Conservation (phyloP, 345 rosid genomes). For the Microcos paniculata region DNA sequence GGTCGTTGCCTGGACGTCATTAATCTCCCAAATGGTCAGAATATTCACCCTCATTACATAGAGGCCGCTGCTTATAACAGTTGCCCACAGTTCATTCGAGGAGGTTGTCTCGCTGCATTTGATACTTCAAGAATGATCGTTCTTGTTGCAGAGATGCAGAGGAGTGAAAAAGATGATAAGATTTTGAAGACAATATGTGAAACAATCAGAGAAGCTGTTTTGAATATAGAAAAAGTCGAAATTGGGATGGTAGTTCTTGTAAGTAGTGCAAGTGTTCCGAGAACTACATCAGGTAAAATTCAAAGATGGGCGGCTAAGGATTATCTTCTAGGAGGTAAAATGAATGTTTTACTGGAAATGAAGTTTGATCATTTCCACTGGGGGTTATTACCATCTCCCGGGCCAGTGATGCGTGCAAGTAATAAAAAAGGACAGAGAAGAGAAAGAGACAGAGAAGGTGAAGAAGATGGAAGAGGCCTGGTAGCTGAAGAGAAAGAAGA, state of each 20-base stretch:
- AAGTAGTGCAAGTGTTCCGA: slow-evolving; percentile 39
- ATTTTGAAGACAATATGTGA: slow-evolving; percentile 36
- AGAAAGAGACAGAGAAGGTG: background rate
- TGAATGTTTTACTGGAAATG: slow-evolving; percentile 34
- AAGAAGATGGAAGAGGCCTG: slow-evolving; percentile 2
- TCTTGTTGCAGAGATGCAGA: slow-evolving; percentile 52
- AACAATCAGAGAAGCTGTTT: slow-evolving; percentile 30
- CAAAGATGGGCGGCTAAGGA: slow-evolving; percentile 57
- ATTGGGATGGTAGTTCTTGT: slow-evolving; percentile 52
- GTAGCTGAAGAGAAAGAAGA: background rate
- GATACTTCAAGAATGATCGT: slow-evolving; percentile 28
- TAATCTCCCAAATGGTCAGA: slow-evolving; percentile 26
- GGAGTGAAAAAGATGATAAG: slow-evolving; percentile 21
- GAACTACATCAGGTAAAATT: slow-evolving; percentile 63
- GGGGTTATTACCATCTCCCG: background rate
- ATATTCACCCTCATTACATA: slow-evolving; percentile 54
- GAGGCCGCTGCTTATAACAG: slow-evolving; percentile 42
- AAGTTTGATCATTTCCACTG: slow-evolving; percentile 18
- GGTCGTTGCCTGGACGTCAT: slow-evolving; percentile 53
- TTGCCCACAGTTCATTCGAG: slow-evolving; percentile 39
- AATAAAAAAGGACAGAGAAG: slow-evolving; percentile 3
- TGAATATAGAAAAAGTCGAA: slow-evolving; percentile 34
- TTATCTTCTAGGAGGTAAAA: slow-evolving; percentile 30
- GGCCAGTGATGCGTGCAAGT: background rate
- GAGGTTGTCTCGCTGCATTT: slow-evolving; percentile 56